Evolutionary conservation across 345 rosid genomes (phyloP).

Genomic region (Durio zibethinus): DNA sequence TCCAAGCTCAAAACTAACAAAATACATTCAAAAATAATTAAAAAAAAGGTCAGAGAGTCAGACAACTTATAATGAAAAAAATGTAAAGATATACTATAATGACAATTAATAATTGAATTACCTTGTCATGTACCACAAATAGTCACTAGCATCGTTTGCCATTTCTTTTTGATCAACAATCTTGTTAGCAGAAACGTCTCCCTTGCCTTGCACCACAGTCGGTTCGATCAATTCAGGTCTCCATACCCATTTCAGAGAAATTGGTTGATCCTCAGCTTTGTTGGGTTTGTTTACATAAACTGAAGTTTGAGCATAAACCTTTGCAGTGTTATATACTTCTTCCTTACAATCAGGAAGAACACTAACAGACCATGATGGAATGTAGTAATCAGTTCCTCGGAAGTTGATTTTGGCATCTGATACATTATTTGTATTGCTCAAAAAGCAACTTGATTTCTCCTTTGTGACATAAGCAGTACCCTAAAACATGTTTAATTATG

Average conservation of each 20-base stretch:
- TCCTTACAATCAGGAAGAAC: constrained; percentile 57
- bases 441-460: constrained; percentile 44
- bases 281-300: constrained; percentile 31
- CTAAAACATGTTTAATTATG: constrained; percentile 15
- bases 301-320: constrained; percentile 56
- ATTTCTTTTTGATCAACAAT: constrained; percentile 55
- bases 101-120: not conserved
- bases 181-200: constrained; percentile 23
- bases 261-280: constrained; percentile 32
- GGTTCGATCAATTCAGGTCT: constrained; percentile 41
- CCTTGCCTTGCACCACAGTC: constrained; percentile 29
- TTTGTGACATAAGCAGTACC: constrained; percentile 42
- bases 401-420: constrained; percentile 42
- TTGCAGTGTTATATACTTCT: constrained; percentile 62
- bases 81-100: not conserved
- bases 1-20: constrained; percentile 20
- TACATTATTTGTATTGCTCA: constrained; percentile 35
- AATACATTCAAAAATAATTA: not conserved
- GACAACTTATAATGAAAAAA: not conserved
- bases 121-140: constrained; percentile 52
- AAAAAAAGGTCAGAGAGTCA: not conserved
- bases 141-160: constrained; percentile 51
- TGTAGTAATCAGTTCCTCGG: constrained; percentile 32
- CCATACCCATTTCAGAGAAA: constrained; percentile 50
- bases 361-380: constrained; percentile 77